Percentiles rank a stretch among this genome's conserved stretches.
These are phyloP conservation scores for Metschnikowia continentalis DNA, from an alignment of 805 yeast species.

Conservation along the genomic window DNA sequence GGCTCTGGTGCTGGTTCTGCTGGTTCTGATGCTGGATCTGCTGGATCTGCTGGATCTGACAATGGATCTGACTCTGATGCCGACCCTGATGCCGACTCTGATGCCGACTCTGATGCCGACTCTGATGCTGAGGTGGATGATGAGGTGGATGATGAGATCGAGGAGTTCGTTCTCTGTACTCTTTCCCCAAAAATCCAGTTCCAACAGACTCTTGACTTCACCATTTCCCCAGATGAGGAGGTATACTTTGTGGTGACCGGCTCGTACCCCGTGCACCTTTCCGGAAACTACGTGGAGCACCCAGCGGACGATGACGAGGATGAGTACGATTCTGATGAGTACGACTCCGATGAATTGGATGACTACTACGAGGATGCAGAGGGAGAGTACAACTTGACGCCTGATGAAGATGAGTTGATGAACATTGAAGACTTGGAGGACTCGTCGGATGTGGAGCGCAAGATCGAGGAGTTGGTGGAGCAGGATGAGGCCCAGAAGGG, in stretches of 20 bases:
- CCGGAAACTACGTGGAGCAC: slow-evolving; percentile 95
- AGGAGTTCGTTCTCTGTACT: slow-evolving; percentile 84
- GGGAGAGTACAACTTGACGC: slow-evolving; percentile 61
- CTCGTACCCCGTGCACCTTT: slow-evolving; percentile 84
- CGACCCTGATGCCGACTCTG: slow-evolving; percentile 28
- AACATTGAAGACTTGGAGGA: slow-evolving; percentile 63
- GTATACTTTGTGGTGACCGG: slow-evolving; percentile 94
- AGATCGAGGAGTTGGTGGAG: slow-evolving; percentile 70
- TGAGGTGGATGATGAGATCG: slow-evolving; percentile 67
- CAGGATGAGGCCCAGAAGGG: slow-evolving; percentile 36
- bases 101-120: slow-evolving; percentile 52
- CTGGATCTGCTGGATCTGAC: slow-evolving; percentile 44
- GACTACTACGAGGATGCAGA: slow-evolving; percentile 51
- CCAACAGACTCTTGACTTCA: slow-evolving; percentile 89
- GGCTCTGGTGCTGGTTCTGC: slow-evolving; percentile 49
- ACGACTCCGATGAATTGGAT: slow-evolving; percentile 12
- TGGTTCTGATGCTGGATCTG: slow-evolving; percentile 44
- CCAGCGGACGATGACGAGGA: slow-evolving; percentile 80
- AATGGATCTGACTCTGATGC: slow-evolving; percentile 48
- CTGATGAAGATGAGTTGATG: slow-evolving; percentile 69
- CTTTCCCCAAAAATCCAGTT: slow-evolving; percentile 77
- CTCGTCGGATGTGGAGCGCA: slow-evolving; percentile 65
- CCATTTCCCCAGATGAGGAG: slow-evolving; percentile 90
- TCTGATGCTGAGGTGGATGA: slow-evolving; percentile 24
- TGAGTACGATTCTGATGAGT: slow-evolving; percentile 29